Percentiles rank a stretch among this genome's conserved stretches.
Evolutionary conservation across 805 yeast species (phyloP).

Genomic region (Candida multigemmis): DNA sequence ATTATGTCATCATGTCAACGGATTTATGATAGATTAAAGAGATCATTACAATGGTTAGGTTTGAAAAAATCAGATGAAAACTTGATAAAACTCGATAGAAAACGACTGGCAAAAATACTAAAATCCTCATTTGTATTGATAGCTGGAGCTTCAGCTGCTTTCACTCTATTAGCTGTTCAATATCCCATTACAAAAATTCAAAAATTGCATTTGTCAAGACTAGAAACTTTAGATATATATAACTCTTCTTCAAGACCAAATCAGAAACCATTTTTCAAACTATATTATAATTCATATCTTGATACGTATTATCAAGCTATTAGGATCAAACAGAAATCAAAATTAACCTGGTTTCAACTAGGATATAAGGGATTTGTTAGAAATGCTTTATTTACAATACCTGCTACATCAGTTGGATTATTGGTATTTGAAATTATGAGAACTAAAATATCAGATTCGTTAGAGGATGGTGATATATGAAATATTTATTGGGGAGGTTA

Average conservation of each 20-base stretch:
- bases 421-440: conserved; percentile 80
- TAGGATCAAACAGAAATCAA: conserved; percentile 45
- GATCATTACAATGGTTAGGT: conserved; percentile 7
- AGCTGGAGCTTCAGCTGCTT: conserved; percentile 86
- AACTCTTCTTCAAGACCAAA: conserved; percentile 23
- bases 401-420: conserved; percentile 83
- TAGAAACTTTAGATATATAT: conserved; percentile 70
- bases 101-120: conserved; percentile 38
- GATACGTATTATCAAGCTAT: conserved; percentile 62
- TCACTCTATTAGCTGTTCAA: conserved; percentile 66
- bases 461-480: conserved; percentile 13
- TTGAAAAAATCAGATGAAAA: conserved; percentile 11
- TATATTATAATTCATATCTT: conserved; percentile 67
- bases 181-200: conserved; percentile 79
- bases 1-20: conserved; percentile 34
- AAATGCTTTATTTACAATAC: conserved; percentile 68
- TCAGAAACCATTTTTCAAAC: conserved; percentile 28
- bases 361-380: conserved; percentile 71
- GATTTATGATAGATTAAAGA: conserved; percentile 33
- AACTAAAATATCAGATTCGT: conserved; percentile 24
- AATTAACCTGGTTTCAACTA: conserved; percentile 52
- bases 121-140: conserved; percentile 61
- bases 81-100: conserved; percentile 18
- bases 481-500: too few relatives aligned
- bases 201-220: conserved; percentile 64